Evolutionary conservation across 257 asterid species (phyloP), one percentile per base, ranked within the genome.

Genomic region (Cynanchum wilfordii): DNA sequence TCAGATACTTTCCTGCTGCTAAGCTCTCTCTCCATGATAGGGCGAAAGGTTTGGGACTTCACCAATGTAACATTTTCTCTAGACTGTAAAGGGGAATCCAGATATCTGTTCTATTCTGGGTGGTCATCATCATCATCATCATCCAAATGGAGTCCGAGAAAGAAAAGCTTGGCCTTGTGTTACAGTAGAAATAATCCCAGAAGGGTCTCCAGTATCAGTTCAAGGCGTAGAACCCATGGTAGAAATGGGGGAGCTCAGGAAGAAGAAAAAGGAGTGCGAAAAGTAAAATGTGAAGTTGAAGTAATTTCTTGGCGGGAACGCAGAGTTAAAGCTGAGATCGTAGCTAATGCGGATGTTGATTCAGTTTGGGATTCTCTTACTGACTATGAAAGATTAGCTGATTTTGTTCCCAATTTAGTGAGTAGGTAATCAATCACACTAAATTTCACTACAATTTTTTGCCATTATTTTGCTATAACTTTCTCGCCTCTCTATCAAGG

Each of bases 241-340:
- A 72, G 69, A 63, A 69, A 16, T 3, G 65, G 22, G 30, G 65
- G 42, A 17, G 36, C 6, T 10, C 74, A 58, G 20, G 66, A 65
- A 30, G 73, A 66, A 13, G 69, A 59, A n/a, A 50, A 62, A 62
- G 79, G 74, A 22, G 73, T 54, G 49, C 76, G 86, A 71, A 80
- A 80, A 81, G 93, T 90, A n/a, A 74, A 80, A 45, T 93, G 96
- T 76, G 94, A 84, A 73, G 96, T 93, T 76, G 87, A 91, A 75
- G 97, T 91, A 74, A 78, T 91, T 10, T 93, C 97, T 5, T 91
- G 98, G 97, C 87, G 98, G 71, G 98, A 93, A 54, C 85, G 97
- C 17, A 87, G 89, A 80, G 81, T 93, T 73, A 90, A 85, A 76
- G 96, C 87, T 72, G 91, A 90, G 82, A 79, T 91, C 4, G 73